Percentiles rank a stretch among this genome's conserved stretches.
These are phyloP conservation scores for Wallacemonas sp. DNA, from an alignment of 208 protist species.

Conservation along the genomic window DNA sequence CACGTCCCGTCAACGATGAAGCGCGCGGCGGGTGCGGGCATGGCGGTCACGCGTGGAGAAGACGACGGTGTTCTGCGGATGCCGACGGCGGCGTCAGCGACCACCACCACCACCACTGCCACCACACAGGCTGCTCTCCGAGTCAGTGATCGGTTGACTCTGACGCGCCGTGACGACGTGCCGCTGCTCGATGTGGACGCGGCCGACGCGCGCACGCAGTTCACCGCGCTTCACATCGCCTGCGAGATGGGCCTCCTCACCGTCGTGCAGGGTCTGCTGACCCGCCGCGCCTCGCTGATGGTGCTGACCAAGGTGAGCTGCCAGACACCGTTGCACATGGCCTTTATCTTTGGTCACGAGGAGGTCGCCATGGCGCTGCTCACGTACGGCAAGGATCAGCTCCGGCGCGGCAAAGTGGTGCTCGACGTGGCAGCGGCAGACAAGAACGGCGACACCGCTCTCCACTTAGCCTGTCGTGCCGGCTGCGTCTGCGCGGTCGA, in stretches of 20 bases:
- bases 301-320: slow-evolving; percentile 50
- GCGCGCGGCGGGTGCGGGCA: too few species aligned
- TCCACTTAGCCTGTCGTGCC: slow-evolving; percentile 58
- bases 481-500: slow-evolving; percentile 67
- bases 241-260: slow-evolving; percentile 64
- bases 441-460: slow-evolving; percentile 62
- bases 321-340: slow-evolving; percentile 67
- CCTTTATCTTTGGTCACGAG: slow-evolving; percentile 58
- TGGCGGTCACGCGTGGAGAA: too few species aligned
- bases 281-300: slow-evolving; percentile 60
- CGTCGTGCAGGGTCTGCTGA: slow-evolving; percentile 55
- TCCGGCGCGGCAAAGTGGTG: slow-evolving; percentile 56
- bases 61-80: not conserved
- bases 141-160: not conserved
- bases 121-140: too few species aligned
- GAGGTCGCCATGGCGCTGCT: slow-evolving; percentile 63
- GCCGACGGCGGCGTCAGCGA: not conserved
- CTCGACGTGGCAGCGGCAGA: slow-evolving; percentile 72
- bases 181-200: slow-evolving; percentile 70
- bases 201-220: slow-evolving; percentile 63
- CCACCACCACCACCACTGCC: too few species aligned
- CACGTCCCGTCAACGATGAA: not conserved
- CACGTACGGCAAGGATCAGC: slow-evolving; percentile 75
- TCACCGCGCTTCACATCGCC: slow-evolving; percentile 80
- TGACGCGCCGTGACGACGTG: not conserved